Evolutionary conservation across 2,329 filamentous ascomycete species (phyloP), one percentile per base, ranked within the genome.

Genomic region (Chrysoporthe deuterocubensis): DNA sequence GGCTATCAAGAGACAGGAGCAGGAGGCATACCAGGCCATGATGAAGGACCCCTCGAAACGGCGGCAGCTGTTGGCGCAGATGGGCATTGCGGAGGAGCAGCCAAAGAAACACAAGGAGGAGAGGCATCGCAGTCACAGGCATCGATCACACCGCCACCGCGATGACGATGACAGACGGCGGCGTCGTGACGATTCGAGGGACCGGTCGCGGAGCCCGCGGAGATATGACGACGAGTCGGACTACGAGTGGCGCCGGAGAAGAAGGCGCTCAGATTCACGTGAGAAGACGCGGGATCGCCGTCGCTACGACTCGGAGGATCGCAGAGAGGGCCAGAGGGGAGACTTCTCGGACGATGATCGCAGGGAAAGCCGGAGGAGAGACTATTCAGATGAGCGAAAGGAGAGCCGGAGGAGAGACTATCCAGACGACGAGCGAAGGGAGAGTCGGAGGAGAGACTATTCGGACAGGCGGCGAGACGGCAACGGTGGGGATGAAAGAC

Each of bases 1-100:
- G 44, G 93, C 94, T 34, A 97, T 99, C 78, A 97, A 97, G 84
- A 92, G 90, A 76, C 91, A 96, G 76, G 94, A 98, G 77, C 92
- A 95, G 78, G 90, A 90, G 40, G 90, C 91, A 1, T 93, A 93
- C 76, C 89, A 91, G 73, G 86, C 89, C 9, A 90, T 93, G 87
- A 94, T 92, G 88, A 92, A 90, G 72, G 91, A 93, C 73, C 90
- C 91, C 0, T 84, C 87, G 71, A 89, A 87, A 80, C 84, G 90
- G 71, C 83, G 86, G 68, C 88, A 92, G 74, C 77, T 96, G 43
- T 83, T 96, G 37, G 85, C 86, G 0, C 84, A 86, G 11, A 89
- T 89, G 79, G 88, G 88, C 0, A 83, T 87, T 57, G 82, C 79
- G 0, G 84, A 85, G 16, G 81, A 83, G 4, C 80, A 77, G 62